phyloP scores from a whole-genome alignment of 495 filamentous ascomycete species.

The Tuber melanosporum region DNA sequence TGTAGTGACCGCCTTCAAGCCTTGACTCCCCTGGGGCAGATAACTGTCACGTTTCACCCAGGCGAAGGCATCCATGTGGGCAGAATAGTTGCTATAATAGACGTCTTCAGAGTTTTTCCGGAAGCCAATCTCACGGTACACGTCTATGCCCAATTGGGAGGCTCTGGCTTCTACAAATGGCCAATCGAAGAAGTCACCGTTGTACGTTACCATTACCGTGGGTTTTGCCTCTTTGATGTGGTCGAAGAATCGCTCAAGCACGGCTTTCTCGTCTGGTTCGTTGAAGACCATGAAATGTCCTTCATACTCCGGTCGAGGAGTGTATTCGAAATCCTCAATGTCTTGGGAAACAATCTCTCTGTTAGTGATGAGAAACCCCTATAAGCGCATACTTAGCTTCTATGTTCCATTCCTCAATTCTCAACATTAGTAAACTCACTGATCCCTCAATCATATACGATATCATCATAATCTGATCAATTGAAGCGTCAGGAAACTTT shows the following conservation, averaged over 20 bases:
- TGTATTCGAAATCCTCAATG: slow-evolving; percentile 97
- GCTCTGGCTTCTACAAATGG: slow-evolving; percentile 93
- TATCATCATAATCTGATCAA: slow-evolving; percentile 99
- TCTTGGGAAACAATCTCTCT: slow-evolving; percentile 96
- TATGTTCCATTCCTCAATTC: background rate
- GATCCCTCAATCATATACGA: slow-evolving; percentile 99
- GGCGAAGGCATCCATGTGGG: slow-evolving; percentile 97
- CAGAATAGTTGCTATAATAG: slow-evolving; percentile 89
- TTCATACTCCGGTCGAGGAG: slow-evolving; percentile 89
- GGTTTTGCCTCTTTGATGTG: slow-evolving; percentile 92
- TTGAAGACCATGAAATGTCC: slow-evolving; percentile 97
- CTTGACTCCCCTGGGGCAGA: slow-evolving; percentile 91
- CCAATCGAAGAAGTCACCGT: slow-evolving; percentile 99
- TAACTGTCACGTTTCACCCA: slow-evolving; percentile 99
- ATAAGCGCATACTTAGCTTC: background rate
- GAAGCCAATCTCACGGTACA: slow-evolving; percentile 98
- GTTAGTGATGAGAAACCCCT: slow-evolving; percentile 93
- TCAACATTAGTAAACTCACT: slow-evolving; percentile 18
- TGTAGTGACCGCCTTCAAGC: slow-evolving; percentile 94
- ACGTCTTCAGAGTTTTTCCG: slow-evolving; percentile 89
- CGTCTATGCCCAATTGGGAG: slow-evolving; percentile 91
- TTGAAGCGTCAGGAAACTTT: slow-evolving; percentile 93
- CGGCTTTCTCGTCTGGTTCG: slow-evolving; percentile 81
- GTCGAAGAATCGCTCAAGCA: slow-evolving; percentile 87
- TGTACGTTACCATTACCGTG: slow-evolving; percentile 97